Evolutionary conservation across 140 eudicot species (phyloP).

Genomic region (Bidens hawaiensis): DNA sequence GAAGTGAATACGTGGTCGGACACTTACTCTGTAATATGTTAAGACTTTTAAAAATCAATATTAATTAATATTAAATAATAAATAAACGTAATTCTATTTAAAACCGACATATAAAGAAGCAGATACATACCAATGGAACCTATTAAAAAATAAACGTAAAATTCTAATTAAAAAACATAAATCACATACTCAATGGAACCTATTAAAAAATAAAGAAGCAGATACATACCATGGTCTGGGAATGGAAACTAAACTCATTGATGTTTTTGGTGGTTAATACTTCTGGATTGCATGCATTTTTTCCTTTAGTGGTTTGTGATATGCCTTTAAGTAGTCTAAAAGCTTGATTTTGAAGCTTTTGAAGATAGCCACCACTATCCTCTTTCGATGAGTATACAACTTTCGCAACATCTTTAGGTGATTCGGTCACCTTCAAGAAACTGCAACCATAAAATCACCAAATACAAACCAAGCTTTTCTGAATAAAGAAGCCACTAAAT

Average conservation of each 20-base stretch:
- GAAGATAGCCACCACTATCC: constrained; percentile 66
- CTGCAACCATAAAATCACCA: too few species aligned
- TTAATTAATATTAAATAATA: too few species aligned
- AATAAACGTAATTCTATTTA: too few species aligned
- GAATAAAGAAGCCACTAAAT: too few species aligned
- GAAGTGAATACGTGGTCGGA: too few species aligned
- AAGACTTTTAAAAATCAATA: too few species aligned
- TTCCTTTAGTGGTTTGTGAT: constrained; percentile 56
- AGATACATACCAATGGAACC: too few species aligned
- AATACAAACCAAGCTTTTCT: too few species aligned
- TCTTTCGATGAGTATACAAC: constrained; percentile 83
- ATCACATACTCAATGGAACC: constrained; percentile 5
- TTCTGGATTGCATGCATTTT: constrained; percentile 78
- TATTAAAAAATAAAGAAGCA: not conserved
- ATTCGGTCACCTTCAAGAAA: too few species aligned
- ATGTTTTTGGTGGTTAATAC: constrained; percentile 89
- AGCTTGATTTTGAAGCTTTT: constrained; percentile 74
- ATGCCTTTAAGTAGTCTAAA: constrained; percentile 69
- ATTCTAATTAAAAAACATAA: not conserved
- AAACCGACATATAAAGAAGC: too few species aligned
- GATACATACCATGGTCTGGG: constrained; percentile 66
- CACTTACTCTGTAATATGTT: too few species aligned
- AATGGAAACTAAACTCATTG: constrained; percentile 96
- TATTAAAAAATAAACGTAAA: too few species aligned
- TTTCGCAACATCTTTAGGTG: constrained; percentile 86